phyloP scores from a whole-genome alignment of 768 basidiomycete species.

The Boletus rufocinnamomeus region DNA sequence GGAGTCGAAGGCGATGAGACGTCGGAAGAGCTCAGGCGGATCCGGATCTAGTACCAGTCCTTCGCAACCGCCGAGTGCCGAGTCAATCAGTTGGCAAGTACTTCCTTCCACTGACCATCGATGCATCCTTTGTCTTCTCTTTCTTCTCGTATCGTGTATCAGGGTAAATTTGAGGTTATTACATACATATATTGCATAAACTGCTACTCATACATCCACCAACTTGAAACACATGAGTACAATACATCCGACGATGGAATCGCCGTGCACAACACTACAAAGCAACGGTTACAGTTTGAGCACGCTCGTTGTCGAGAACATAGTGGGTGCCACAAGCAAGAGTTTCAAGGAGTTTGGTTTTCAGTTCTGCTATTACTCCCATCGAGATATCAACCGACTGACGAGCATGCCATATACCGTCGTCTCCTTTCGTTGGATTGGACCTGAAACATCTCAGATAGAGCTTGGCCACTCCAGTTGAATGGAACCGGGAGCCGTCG shows the following conservation, averaged over 20 bases:
- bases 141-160: background rate
- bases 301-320: constrained; percentile 1
- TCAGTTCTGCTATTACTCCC: constrained; percentile 23
- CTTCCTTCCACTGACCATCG: background rate
- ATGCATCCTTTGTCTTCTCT: background rate
- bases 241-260: background rate
- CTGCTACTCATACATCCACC: background rate
- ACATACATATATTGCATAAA: background rate
- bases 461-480: constrained; percentile 16
- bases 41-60: background rate
- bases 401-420: constrained; percentile 19
- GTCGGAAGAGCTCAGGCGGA: background rate
- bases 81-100: background rate
- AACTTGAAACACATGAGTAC: background rate
- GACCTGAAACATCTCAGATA: constrained; percentile 30
- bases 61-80: background rate
- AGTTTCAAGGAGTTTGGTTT: constrained; percentile 21
- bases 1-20: background rate
- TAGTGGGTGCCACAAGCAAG: constrained; percentile 14
- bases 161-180: background rate
- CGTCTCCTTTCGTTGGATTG: constrained; percentile 25
- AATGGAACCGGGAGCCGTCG: constrained; percentile 20
- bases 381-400: constrained; percentile 26
- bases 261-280: background rate
- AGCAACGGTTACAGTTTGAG: background rate